Conservation (phyloP, 2,329 filamentous ascomycete species). For the Aureobasidium namibiae region DNA sequence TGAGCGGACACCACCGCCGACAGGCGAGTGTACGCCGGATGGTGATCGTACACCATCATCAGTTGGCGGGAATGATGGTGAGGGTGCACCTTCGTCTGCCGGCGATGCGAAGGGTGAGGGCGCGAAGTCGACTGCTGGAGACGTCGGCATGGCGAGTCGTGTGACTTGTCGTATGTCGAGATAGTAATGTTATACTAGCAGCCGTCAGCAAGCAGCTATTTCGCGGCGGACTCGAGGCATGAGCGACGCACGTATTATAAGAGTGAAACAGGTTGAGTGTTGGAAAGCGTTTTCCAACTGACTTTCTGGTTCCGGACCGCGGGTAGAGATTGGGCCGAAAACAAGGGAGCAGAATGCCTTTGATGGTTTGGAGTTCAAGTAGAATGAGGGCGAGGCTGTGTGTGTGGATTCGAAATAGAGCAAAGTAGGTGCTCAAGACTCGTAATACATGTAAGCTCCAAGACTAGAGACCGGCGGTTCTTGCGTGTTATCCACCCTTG, state of each 20-base stretch:
- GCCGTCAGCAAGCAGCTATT: neutral
- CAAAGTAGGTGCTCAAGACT: neutral
- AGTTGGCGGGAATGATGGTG: neutral
- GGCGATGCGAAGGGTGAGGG: neutral
- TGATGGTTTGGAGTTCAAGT: neutral
- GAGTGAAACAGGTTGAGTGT: neutral
- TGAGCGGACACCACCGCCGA: neutral
- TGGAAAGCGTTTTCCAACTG: neutral
- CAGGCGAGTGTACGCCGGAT: neutral
- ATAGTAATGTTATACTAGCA: neutral
- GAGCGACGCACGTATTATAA: neutral
- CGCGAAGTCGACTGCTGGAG: neutral
- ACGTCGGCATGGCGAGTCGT: neutral
- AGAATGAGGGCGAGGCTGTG: neutral
- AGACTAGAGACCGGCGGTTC: neutral
- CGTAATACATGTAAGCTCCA: neutral
- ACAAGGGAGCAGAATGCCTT: neutral
- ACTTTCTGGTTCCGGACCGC: neutral
- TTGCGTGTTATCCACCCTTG: neutral
- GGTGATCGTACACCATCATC: neutral
- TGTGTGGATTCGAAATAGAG: neutral
- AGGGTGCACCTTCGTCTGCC: neutral
- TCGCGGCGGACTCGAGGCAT: neutral
- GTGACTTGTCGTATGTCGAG: neutral
- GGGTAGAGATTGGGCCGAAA: slow-evolving; percentile 1